These are phyloP conservation scores for Penicillium alfredii DNA, from an alignment of 495 filamentous ascomycete genomes.

Conservation along the genomic window DNA sequence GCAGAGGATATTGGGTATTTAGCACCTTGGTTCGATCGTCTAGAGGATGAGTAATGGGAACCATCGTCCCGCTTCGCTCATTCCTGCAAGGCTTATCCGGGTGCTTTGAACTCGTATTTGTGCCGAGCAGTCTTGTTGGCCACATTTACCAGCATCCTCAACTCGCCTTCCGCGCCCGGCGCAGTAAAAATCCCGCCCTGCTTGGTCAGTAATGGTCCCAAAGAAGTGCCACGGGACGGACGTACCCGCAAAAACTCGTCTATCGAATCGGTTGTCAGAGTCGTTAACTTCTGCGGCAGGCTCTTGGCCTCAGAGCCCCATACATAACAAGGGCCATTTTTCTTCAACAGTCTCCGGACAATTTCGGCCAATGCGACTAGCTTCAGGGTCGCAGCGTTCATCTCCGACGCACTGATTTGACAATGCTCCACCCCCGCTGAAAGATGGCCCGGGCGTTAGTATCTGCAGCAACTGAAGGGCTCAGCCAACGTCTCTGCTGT, in stretches of 20 bases:
- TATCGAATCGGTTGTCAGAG: neutral
- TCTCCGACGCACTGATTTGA: neutral
- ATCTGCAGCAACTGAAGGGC: too few relatives aligned
- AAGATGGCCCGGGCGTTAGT: too few relatives aligned
- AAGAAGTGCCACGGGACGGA: neutral
- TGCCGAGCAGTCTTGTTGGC: slow-evolving; percentile 6
- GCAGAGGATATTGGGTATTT: too few relatives aligned
- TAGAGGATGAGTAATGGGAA: too few relatives aligned
- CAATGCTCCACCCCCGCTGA: slow-evolving; percentile 2
- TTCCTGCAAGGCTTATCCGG: too few relatives aligned
- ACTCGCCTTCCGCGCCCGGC: neutral
- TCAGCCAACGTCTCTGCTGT: too few relatives aligned
- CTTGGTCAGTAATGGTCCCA: neutral
- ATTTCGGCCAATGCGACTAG: slow-evolving; percentile 3
- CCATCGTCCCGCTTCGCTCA: too few relatives aligned
- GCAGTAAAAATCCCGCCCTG: neutral
- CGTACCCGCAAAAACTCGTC: slow-evolving; percentile 1
- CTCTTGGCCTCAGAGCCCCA: neutral
- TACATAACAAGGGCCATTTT: neutral
- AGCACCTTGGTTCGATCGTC: too few relatives aligned
- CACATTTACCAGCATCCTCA: slow-evolving; percentile 2
- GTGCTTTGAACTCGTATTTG: too few relatives aligned
- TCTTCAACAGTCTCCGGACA: neutral
- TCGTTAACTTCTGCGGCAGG: slow-evolving; percentile 1
- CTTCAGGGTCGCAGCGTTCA: slow-evolving; percentile 2